Percentiles rank a stretch among this genome's conserved stretches.
Conservation (phyloP, 2,329 filamentous ascomycete species). For the Anthostomella pinea region DNA sequence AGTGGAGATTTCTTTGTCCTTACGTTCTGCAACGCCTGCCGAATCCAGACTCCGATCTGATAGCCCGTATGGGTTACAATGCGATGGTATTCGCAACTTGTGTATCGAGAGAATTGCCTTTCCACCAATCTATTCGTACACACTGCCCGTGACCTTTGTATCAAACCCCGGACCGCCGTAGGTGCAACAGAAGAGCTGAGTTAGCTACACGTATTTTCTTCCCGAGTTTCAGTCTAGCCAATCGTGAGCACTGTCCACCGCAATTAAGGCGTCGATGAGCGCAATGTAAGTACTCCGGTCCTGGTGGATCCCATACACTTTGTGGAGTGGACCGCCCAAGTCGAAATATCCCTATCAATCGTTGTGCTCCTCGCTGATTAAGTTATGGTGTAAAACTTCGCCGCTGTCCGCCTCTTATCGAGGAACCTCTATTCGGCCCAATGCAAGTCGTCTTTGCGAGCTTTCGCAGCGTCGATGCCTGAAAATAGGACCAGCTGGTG, state of each 20-base stretch:
- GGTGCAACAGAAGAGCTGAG: neutral
- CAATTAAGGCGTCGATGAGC: conserved; percentile 24
- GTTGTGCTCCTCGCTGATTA: conserved; percentile 11
- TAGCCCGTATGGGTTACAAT: too few species aligned
- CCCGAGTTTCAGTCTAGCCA: conserved; percentile 15
- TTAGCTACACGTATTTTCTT: neutral
- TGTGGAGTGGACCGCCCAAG: conserved; percentile 21
- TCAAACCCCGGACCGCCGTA: too few species aligned
- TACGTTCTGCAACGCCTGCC: too few species aligned
- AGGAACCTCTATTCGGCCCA: conserved; percentile 18
- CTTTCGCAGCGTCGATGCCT: conserved; percentile 9
- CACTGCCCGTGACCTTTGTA: too few species aligned
- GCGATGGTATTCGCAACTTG: too few species aligned
- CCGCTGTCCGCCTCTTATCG: conserved; percentile 5
- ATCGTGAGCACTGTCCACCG: conserved; percentile 13
- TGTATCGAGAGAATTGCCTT: too few species aligned
- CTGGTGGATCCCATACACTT: conserved; percentile 21
- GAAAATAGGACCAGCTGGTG: conserved; percentile 30
- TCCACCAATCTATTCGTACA: too few species aligned
- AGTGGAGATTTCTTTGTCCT: too few species aligned
- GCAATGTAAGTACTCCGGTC: conserved; percentile 29
- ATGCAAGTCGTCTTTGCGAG: conserved; percentile 16
- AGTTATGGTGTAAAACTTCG: conserved; percentile 22
- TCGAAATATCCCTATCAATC: conserved; percentile 19
- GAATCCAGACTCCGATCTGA: too few species aligned